These are phyloP conservation scores for Sphaceloma murrayae DNA, from an alignment of 2,329 filamentous ascomycete species.

Conservation along the genomic window DNA sequence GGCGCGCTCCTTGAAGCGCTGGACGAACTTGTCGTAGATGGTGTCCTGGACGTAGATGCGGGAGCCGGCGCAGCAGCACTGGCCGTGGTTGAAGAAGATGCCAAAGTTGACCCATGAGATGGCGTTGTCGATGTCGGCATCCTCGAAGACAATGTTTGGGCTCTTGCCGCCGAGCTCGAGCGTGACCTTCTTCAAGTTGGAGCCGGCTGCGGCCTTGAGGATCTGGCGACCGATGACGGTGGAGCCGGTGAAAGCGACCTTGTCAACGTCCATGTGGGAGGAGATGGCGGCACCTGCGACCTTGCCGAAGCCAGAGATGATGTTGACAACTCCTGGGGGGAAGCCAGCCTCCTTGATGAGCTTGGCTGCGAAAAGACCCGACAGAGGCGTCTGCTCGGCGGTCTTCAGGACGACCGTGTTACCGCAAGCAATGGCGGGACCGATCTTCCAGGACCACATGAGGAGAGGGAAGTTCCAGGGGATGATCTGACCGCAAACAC, in stretches of 20 bases:
- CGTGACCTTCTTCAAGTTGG: constrained; percentile 75
- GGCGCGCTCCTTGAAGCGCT: constrained; percentile 68
- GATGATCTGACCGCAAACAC: constrained; percentile 79
- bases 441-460: constrained; percentile 78
- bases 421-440: constrained; percentile 60
- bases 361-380: constrained; percentile 54
- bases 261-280: constrained; percentile 70
- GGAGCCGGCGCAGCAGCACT: constrained; percentile 64
- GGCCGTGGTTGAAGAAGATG: constrained; percentile 51
- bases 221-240: constrained; percentile 63
- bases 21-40: constrained; percentile 80
- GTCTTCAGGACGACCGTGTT: constrained; percentile 67
- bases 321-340: constrained; percentile 67
- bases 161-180: constrained; percentile 73
- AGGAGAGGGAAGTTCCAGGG: constrained; percentile 81
- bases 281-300: constrained; percentile 67
- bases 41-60: constrained; percentile 78
- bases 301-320: constrained; percentile 69
- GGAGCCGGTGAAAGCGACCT: constrained; percentile 74
- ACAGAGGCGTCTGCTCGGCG: constrained; percentile 66
- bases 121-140: constrained; percentile 66
- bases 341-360: constrained; percentile 68
- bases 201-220: constrained; percentile 69
- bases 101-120: constrained; percentile 66
- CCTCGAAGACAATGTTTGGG: constrained; percentile 70